phyloP scores from a whole-genome alignment of 768 basidiomycete species.

The Lyophyllum decastes region DNA sequence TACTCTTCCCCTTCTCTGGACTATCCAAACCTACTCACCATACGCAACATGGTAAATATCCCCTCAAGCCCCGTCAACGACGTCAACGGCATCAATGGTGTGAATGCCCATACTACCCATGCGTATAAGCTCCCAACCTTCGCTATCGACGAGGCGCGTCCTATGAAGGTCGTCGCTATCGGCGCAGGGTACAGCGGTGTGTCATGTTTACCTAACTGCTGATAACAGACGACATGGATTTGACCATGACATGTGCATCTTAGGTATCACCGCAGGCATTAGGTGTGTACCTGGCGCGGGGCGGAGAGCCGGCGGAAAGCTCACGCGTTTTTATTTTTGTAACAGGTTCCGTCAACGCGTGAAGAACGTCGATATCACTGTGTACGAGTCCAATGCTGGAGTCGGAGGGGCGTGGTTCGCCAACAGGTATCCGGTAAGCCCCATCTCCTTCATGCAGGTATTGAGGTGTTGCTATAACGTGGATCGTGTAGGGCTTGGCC shows the following conservation, averaged over 20 bases:
- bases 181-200: slow-evolving; percentile 62
- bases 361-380: slow-evolving; percentile 51
- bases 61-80: neutral
- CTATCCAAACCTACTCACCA: neutral
- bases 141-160: slow-evolving; percentile 52
- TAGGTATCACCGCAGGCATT: slow-evolving; percentile 57
- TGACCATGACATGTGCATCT: neutral
- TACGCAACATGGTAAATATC: too few relatives aligned
- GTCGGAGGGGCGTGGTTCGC: slow-evolving; percentile 66
- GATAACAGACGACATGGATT: neutral
- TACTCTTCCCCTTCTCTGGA: neutral
- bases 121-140: slow-evolving; percentile 39
- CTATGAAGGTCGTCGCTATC: slow-evolving; percentile 55
- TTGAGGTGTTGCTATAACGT: neutral
- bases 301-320: neutral
- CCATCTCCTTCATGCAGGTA: neutral
- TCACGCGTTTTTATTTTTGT: neutral
- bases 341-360: slow-evolving; percentile 52
- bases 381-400: slow-evolving; percentile 61
- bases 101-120: slow-evolving; percentile 1
- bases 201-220: slow-evolving; percentile 3
- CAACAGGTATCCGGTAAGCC: slow-evolving; percentile 54
- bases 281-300: slow-evolving; percentile 30
- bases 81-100: slow-evolving; percentile 3
- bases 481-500: slow-evolving; percentile 43